phyloP scores from a whole-genome alignment of 2,329 filamentous ascomycete species.

The Orbilia quercus region DNA sequence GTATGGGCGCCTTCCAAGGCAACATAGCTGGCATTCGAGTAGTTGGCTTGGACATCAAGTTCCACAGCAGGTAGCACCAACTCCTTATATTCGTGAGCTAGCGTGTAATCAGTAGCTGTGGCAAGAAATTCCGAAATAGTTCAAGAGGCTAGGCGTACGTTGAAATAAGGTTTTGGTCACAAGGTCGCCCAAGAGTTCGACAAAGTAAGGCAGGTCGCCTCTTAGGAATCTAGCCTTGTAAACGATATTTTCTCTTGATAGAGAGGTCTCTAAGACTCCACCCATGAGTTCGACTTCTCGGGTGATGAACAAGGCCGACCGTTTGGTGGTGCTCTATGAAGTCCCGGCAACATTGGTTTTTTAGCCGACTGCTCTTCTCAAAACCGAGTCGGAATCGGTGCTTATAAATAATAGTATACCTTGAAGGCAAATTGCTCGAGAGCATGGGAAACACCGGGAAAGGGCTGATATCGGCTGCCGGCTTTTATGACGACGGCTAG shows the following conservation, averaged over 20 bases:
- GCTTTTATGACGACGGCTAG: constrained; percentile 93
- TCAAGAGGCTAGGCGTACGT: constrained; percentile 65
- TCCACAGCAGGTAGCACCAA: constrained; percentile 82
- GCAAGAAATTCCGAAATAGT: constrained; percentile 42
- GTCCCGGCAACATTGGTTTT: not conserved
- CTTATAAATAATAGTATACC: constrained; percentile 67
- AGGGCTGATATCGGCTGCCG: constrained; percentile 89
- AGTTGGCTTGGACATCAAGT: constrained; percentile 78
- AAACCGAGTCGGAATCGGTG: constrained; percentile 25
- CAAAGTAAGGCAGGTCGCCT: constrained; percentile 96
- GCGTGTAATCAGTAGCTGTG: not conserved
- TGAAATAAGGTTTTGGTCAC: constrained; percentile 87
- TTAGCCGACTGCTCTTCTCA: constrained; percentile 52
- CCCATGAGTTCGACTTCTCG: constrained; percentile 96
- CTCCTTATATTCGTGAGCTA: constrained; percentile 91
- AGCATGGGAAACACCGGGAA: constrained; percentile 88
- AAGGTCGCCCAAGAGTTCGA: constrained; percentile 93
- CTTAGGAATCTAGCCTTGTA: constrained; percentile 94
- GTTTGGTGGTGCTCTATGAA: constrained; percentile 81
- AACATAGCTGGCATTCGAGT: constrained; percentile 72
- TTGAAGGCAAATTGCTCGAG: constrained; percentile 98
- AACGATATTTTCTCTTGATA: constrained; percentile 92
- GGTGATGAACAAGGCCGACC: constrained; percentile 90
- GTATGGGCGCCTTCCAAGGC: constrained; percentile 87
- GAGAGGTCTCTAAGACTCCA: constrained; percentile 85